These are phyloP conservation scores for Fusarium chlamydosporum DNA, from an alignment of 2,329 filamentous ascomycete genomes.

Conservation along the genomic window DNA sequence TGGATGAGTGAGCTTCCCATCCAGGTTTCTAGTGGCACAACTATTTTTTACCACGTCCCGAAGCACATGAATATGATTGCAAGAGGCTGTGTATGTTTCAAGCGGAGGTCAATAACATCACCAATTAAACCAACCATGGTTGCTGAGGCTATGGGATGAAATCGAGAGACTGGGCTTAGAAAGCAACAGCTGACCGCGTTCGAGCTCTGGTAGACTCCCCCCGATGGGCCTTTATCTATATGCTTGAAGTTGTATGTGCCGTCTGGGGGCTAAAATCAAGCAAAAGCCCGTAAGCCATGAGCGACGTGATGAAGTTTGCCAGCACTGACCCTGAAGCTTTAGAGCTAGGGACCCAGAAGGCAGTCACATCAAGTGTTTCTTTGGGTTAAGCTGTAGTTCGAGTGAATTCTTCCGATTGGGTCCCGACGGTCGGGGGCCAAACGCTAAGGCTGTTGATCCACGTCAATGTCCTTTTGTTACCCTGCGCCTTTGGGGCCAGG, in stretches of 20 bases:
- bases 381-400: slow-evolving; percentile 42
- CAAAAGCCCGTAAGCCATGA: slow-evolving; percentile 33
- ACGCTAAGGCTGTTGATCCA: slow-evolving; percentile 51
- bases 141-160: slow-evolving; percentile 1
- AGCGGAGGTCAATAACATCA: slow-evolving; percentile 2
- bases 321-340: slow-evolving; percentile 44
- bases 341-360: slow-evolving; percentile 27
- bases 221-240: slow-evolving; percentile 18
- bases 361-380: slow-evolving; percentile 27
- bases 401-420: slow-evolving; percentile 54
- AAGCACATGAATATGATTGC: slow-evolving; percentile 4
- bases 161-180: background rate
- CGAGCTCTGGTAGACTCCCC: slow-evolving; percentile 10
- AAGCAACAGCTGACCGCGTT: slow-evolving; percentile 4
- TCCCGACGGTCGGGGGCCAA: slow-evolving; percentile 39
- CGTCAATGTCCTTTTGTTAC: slow-evolving; percentile 53
- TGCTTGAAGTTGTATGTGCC: slow-evolving; percentile 9
- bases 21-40: slow-evolving; percentile 6
- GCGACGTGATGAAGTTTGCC: slow-evolving; percentile 40
- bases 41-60: slow-evolving; percentile 24
- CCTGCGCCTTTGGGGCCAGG: slow-evolving; percentile 41
- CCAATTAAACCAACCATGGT: slow-evolving; percentile 1
- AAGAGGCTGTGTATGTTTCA: slow-evolving; percentile 42
- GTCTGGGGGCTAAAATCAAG: slow-evolving; percentile 29
- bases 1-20: slow-evolving; percentile 18